Percentiles rank a stretch among this genome's conserved stretches.
Conservation (phyloP, 2,329 filamentous ascomycete genomes). For the Beauveria sp. region DNA sequence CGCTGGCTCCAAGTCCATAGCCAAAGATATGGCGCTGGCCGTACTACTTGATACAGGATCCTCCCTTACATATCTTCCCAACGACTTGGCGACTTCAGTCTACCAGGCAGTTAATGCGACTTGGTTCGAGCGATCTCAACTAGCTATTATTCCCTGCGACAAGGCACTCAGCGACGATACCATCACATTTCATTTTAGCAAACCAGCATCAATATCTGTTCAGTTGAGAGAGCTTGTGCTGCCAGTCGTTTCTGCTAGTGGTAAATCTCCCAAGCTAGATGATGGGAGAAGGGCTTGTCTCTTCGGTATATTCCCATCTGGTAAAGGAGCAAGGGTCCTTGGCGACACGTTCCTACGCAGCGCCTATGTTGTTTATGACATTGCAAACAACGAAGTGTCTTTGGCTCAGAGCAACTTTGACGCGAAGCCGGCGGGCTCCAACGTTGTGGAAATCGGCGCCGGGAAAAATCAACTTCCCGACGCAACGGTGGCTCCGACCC, state of each 20-base stretch:
- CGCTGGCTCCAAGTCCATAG: conserved; percentile 35
- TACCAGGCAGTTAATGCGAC: conserved; percentile 51
- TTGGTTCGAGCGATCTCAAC: conserved; percentile 44
- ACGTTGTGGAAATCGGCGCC: conserved; percentile 47
- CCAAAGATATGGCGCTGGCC: conserved; percentile 44
- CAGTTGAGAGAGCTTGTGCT: conserved; percentile 53
- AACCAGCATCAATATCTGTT: conserved; percentile 43
- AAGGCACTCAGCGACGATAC: conserved; percentile 31
- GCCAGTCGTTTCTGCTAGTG: conserved; percentile 37
- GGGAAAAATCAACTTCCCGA: conserved; percentile 43
- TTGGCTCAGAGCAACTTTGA: conserved; percentile 61
- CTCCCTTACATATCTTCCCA: conserved; percentile 59
- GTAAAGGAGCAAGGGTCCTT: conserved; percentile 49
- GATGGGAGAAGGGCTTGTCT: conserved; percentile 52
- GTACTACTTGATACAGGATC: conserved; percentile 67
- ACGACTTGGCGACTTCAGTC: conserved; percentile 44
- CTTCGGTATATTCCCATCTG: conserved; percentile 58
- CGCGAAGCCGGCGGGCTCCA: conserved; percentile 31
- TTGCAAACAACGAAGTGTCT: conserved; percentile 63
- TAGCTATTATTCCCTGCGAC: conserved; percentile 56
- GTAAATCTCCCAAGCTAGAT: conserved; percentile 40
- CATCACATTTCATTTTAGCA: conserved; percentile 47
- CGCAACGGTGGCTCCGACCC: conserved; percentile 41
- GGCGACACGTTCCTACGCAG: conserved; percentile 70
- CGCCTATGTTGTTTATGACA: conserved; percentile 69